Evolutionary conservation across 768 basidiomycete genomes (phyloP).

Genomic region (Phaffia tasmanica): DNA sequence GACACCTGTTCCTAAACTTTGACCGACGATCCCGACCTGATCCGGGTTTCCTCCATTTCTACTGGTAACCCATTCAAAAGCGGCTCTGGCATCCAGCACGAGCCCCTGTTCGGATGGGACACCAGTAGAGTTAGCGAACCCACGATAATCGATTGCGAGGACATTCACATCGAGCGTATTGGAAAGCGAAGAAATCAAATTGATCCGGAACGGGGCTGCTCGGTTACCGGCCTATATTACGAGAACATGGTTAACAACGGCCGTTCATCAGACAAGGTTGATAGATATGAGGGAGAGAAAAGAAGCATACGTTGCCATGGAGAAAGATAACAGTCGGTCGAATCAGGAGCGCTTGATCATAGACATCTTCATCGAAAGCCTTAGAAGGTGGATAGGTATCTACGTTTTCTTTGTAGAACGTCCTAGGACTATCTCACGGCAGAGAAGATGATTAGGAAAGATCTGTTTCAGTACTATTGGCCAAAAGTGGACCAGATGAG

Average conservation of each 20-base stretch:
- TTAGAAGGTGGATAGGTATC: conserved; percentile 7
- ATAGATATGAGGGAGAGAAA: background rate
- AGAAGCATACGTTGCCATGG: conserved; percentile 57
- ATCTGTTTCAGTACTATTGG: background rate
- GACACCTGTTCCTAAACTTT: conserved; percentile 82
- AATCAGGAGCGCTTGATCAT: conserved; percentile 48
- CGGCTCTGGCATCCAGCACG: conserved; percentile 55
- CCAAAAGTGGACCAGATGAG: background rate
- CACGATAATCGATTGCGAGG: conserved; percentile 74
- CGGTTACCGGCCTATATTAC: conserved; percentile 53
- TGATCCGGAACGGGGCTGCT: conserved; percentile 55
- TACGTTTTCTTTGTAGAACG: background rate
- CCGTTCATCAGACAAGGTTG: background rate
- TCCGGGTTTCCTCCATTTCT: conserved; percentile 48
- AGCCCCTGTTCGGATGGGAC: conserved; percentile 65
- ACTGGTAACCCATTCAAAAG: conserved; percentile 61
- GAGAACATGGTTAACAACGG: background rate
- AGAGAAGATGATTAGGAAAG: background rate
- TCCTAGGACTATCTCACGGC: conserved; percentile 3
- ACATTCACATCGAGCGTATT: conserved; percentile 62
- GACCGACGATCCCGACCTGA: conserved; percentile 65
- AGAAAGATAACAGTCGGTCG: conserved; percentile 78
- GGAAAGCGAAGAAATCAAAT: conserved; percentile 55
- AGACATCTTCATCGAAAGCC: conserved; percentile 38
- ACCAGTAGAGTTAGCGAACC: conserved; percentile 72